A percentile compares a stretch with the other conserved stretches of the same genome.
These are phyloP conservation scores for Parsonsia alboflavescens DNA, from an alignment of 257 asterid genomes.

Conservation along the genomic window DNA sequence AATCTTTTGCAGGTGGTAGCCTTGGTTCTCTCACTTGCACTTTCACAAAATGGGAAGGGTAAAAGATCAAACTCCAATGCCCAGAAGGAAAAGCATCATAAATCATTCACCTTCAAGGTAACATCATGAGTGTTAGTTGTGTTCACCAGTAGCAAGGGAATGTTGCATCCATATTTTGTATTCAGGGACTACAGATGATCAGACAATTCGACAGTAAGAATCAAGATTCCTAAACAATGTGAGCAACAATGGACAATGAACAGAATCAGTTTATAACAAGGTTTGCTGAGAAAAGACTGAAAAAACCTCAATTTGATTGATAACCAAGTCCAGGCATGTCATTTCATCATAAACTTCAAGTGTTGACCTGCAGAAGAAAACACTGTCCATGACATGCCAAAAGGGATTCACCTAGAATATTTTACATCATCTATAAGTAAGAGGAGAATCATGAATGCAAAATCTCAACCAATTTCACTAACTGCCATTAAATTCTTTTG, in stretches of 20 bases:
- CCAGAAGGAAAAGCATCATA: neutral
- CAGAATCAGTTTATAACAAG: neutral
- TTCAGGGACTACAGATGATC: conserved; percentile 54
- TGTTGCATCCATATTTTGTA: conserved; percentile 67
- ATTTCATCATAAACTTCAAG: conserved; percentile 53
- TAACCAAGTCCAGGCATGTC: conserved; percentile 65
- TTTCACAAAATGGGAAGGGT: neutral
- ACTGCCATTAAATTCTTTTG: neutral
- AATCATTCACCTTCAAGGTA: conserved; percentile 54
- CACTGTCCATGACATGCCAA: conserved; percentile 1
- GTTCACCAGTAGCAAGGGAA: conserved; percentile 72
- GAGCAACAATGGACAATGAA: neutral
- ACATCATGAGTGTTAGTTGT: conserved; percentile 44
- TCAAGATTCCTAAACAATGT: conserved; percentile 16
- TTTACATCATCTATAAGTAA: neutral
- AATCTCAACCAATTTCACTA: neutral
- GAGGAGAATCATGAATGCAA: no score
- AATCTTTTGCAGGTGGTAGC: neutral
- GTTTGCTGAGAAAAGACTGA: neutral
- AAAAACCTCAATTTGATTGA: conserved; percentile 77
- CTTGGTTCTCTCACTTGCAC: neutral
- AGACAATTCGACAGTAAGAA: conserved; percentile 22
- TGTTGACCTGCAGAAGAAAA: conserved; percentile 48
- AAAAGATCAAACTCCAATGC: neutral
- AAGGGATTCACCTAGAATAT: neutral